Evolutionary conservation across 305 asterid genomes (phyloP).

Genomic region (Fraxinus sp.): DNA sequence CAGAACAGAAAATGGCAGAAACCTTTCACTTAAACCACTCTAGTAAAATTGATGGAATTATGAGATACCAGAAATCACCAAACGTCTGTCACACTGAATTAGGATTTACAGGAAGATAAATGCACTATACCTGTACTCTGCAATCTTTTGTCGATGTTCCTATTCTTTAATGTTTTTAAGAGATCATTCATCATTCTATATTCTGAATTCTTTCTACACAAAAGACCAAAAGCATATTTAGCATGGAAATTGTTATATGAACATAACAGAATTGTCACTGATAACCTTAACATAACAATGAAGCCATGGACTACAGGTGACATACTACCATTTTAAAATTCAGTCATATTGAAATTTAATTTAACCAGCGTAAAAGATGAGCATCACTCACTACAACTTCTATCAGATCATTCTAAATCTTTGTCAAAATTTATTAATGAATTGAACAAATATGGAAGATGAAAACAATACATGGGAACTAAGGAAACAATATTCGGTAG

Average conservation of each 20-base stretch:
- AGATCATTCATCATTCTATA: not conserved
- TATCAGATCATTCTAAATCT: not conserved
- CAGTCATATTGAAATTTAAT: not conserved
- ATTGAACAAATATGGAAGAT: not conserved
- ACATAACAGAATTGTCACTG: not conserved
- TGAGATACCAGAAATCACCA: constrained; percentile 7
- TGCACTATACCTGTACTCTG: not conserved
- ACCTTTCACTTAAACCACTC: not conserved
- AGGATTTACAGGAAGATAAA: not conserved
- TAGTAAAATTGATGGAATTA: not conserved
- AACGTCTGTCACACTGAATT: not conserved
- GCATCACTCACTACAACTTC: not conserved
- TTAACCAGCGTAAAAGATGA: not conserved
- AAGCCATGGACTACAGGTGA: not conserved
- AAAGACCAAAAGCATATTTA: not conserved
- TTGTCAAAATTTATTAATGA: not conserved
- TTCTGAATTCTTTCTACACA: not conserved
- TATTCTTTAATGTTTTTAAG: not conserved
- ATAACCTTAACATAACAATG: not conserved
- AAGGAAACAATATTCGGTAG: not conserved
- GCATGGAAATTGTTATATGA: not conserved
- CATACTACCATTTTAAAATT: not conserved
- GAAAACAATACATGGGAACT: not conserved
- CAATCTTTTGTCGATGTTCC: not conserved
- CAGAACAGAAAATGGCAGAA: not conserved